Evolutionary conservation across 2,329 filamentous ascomycete species (phyloP).

Genomic region (Aphanoascus verrucosus): DNA sequence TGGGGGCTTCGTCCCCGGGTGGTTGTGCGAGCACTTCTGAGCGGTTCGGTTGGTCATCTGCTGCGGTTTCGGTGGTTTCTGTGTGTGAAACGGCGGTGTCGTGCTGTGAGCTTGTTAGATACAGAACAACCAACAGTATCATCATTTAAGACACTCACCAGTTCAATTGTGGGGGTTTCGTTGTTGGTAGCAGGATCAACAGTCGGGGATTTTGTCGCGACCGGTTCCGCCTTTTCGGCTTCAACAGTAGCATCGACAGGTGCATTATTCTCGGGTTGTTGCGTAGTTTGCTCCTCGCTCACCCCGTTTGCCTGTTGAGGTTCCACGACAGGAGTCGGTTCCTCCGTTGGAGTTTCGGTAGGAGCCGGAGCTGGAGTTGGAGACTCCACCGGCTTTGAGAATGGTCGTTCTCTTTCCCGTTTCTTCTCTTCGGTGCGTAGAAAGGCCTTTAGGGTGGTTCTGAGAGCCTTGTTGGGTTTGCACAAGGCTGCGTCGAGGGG

Average conservation of each 20-base stretch:
- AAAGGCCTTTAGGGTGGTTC: constrained; percentile 85
- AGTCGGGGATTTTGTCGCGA: neutral
- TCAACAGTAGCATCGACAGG: neutral
- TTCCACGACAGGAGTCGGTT: neutral
- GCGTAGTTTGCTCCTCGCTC: neutral
- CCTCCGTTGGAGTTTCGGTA: constrained; percentile 15
- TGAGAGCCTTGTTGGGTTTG: constrained; percentile 78
- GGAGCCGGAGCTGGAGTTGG: constrained; percentile 18
- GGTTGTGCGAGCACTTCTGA: neutral
- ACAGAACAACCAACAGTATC: neutral
- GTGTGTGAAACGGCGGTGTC: neutral
- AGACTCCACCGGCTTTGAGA: constrained; percentile 17
- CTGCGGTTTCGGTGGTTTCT: neutral
- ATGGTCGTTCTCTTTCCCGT: constrained; percentile 52
- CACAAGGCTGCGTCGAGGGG: constrained; percentile 79
- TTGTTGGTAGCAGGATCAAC: neutral
- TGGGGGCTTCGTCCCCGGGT: neutral
- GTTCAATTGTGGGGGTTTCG: neutral
- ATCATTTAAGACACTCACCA: neutral
- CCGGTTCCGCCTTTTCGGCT: neutral
- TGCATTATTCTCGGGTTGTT: neutral
- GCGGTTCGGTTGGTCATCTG: neutral
- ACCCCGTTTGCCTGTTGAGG: neutral
- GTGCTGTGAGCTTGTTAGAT: neutral
- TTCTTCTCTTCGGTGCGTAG: constrained; percentile 87